Conservation (phyloP, 129 eudicot genomes). For the Centella asiatica region DNA sequence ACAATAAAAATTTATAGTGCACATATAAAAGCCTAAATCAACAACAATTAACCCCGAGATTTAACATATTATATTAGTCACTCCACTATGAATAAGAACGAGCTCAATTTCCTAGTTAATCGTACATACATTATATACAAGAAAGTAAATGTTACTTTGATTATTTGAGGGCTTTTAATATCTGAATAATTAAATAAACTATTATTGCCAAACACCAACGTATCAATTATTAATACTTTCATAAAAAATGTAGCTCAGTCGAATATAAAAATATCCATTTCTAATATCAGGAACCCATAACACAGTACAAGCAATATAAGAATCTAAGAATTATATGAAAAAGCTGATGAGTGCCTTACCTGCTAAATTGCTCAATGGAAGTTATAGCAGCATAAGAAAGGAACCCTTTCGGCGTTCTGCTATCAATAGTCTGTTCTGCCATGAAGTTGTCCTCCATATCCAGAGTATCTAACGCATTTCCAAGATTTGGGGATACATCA, state of each 20-base stretch:
- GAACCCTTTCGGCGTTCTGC: conserved; percentile 52
- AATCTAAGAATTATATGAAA: not conserved
- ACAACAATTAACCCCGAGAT: too few relatives aligned
- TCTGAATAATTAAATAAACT: not conserved
- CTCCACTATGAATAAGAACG: not conserved
- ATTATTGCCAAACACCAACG: not conserved
- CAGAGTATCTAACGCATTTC: conserved; percentile 30
- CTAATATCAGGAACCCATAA: not conserved
- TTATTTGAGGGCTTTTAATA: not conserved
- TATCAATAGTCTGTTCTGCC: conserved; percentile 70
- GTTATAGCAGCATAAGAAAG: conserved; percentile 83
- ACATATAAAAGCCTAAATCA: too few relatives aligned
- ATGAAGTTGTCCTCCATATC: conserved; percentile 71
- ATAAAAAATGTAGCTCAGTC: not conserved
- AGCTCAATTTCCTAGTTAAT: too few relatives aligned
- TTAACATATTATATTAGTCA: too few relatives aligned
- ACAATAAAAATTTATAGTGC: too few relatives aligned
- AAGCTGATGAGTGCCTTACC: conserved; percentile 34
- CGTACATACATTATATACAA: too few relatives aligned
- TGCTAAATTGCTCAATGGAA: conserved; percentile 95
- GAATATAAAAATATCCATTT: not conserved
- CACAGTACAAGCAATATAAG: not conserved
- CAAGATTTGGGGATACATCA: conserved; percentile 31
- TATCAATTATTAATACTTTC: not conserved
- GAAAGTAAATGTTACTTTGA: not conserved